Evolutionary conservation across 1,139 yeast species (phyloP), one percentile per base, ranked within the genome.

Genomic region (Suhomyces choctaworum): DNA sequence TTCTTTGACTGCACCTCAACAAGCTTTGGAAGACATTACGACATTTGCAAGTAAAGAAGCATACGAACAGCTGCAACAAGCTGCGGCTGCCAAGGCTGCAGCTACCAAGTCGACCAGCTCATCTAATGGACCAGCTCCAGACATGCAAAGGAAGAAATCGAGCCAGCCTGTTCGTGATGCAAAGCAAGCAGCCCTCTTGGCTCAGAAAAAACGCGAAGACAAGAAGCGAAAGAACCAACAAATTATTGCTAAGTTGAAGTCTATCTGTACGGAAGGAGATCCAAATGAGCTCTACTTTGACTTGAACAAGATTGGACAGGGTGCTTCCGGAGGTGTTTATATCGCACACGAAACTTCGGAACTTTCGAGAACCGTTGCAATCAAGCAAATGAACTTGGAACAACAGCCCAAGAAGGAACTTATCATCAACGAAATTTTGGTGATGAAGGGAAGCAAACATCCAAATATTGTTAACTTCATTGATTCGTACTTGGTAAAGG

Each of bases 261-360:
- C 81, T 27, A 90, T 92, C 31, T 92, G 97, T 54, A 76, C 88
- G 2, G 81, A 78, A 25, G 95, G 92, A 3, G 95, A 94, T 60
- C 98, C 99, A n/a, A 78, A 81, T 22, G 69, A 69, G 36, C 60
- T 76, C 32, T 94, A 87, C 59, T 68, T 72, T 31, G 82, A 81
- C 52, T 67, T 90, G 42, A 69, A 74, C 13, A 90, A 92, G 65
- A 84, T 92, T 54, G 98, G 98, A 5, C 97, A 92, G 64, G 98
- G 98, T 54, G 98, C 98, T 0, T 82, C 95, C 25, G 98, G 98
- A 40, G 97, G 97, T 35, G 98, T 92, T 31, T 92, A 82, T 56
- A 87, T 95, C 25, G 97, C 97, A 0, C 81, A 82, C 52, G 89
- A 84, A 49, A 51, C 48, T 7, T 62, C 62, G 19, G 76, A 76